These are phyloP conservation scores for Penicillium turbatum DNA, from an alignment of 495 filamentous ascomycete species.

Conservation along the genomic window DNA sequence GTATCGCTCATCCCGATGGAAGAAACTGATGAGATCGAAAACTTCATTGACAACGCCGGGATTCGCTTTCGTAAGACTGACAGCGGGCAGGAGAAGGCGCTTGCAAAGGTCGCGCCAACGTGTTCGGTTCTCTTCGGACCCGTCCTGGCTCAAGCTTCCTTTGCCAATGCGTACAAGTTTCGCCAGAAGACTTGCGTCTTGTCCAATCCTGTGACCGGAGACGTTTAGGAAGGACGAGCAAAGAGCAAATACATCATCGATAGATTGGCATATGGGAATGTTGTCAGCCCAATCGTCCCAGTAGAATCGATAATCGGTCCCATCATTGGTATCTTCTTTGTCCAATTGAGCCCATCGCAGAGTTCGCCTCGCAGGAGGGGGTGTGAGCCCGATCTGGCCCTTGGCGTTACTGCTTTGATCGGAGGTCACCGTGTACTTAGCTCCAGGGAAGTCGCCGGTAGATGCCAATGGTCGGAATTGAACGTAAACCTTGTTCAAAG, in stretches of 20 bases:
- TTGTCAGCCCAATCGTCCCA: slow-evolving; percentile 97
- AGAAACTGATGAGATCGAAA: slow-evolving; percentile 73
- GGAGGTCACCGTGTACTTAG: slow-evolving; percentile 48
- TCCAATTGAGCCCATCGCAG: slow-evolving; percentile 78
- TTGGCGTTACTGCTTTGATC: slow-evolving; percentile 63
- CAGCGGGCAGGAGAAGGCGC: slow-evolving; percentile 73
- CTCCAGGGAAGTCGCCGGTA: slow-evolving; percentile 35
- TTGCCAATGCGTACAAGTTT: slow-evolving; percentile 79
- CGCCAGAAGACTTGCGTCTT: slow-evolving; percentile 69
- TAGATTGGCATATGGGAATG: slow-evolving; percentile 80
- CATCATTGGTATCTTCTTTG: slow-evolving; percentile 65
- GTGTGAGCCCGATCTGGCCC: slow-evolving; percentile 56
- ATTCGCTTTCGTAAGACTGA: slow-evolving; percentile 79
- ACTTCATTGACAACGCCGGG: slow-evolving; percentile 78
- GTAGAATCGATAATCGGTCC: slow-evolving; percentile 80
- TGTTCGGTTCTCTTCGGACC: slow-evolving; percentile 59
- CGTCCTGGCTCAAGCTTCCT: slow-evolving; percentile 64
- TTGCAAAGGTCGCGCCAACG: slow-evolving; percentile 81
- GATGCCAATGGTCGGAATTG: slow-evolving; percentile 45
- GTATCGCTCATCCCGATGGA: slow-evolving; percentile 73
- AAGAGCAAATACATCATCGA: slow-evolving; percentile 86
- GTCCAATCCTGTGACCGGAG: slow-evolving; percentile 81
- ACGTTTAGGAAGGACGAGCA: slow-evolving; percentile 81
- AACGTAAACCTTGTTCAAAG: slow-evolving; percentile 64
- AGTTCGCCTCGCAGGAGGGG: slow-evolving; percentile 54